Evolutionary conservation across 148 eudicot genomes (phyloP), one percentile per base, ranked within the genome.

Genomic region (Heliamphora exappendiculata): DNA sequence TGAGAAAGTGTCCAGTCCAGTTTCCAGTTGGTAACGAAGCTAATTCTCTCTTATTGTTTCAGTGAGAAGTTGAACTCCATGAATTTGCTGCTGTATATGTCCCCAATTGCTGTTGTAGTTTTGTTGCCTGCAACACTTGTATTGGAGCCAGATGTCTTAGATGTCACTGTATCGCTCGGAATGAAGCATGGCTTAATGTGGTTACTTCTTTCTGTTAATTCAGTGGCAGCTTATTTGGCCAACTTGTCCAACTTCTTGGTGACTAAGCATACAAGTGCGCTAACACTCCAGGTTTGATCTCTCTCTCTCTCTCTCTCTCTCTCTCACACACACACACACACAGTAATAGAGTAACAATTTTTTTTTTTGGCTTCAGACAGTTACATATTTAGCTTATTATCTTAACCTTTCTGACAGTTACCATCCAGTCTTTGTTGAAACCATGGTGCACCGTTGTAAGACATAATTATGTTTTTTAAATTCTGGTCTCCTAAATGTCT

Each of bases 221-320:
- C 99, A 29, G 84, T 83, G 36, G 85, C 91, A 89, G 99, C 99
- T 55, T 95, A 92, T 88, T 82, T 92, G 60, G 99, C 99, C 50
- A 95, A 95, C 82, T 83, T 95, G 82, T 86, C 93, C 89, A 95
- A 95, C 78, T 95, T 95, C 85, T 86, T 95, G 87, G 99, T 95
- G 72, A 95, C 99, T 42, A 95, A 95, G 85, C 89, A 93, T 78
- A 95, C 99, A 22, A 95, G 99, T 82, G 99, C 99, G 3, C 85
- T 95, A 20, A 95, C 97, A 22, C 98, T 92, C 75, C 99, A 95
- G 97, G 99, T 92, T 70, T 20, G 71, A 29, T 60, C 67, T 72
- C 59, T 57, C 76, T 74, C 78, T 57, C 74, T 67, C 80, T 78
- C 74, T 81, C 67, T 69, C 70, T 53, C 64, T 14, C 60, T 16